Base-by-base conservation (phyloP, 345 rosid genomes). In the Durio zibethinus region DNA sequence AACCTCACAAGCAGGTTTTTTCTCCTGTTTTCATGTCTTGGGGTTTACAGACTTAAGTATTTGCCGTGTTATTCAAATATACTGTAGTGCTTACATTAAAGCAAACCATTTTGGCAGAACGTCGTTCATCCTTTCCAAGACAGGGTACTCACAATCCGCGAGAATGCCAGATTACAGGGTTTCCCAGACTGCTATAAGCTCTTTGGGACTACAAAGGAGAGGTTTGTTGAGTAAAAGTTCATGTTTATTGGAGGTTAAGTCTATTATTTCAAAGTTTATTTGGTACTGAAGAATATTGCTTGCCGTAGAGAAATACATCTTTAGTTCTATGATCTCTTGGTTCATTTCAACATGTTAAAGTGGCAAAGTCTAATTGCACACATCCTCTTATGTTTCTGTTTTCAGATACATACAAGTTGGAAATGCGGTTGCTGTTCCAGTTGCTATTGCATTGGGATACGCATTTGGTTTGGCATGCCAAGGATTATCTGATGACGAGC, bases 391-490 rank as follows among this genome's bases (percentile, higher is more conserved):
- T 16, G 11, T 25, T 16, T 8, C 38, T 3, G 8, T 27, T 27
- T 27, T 16, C 56, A 91, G 97, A 69, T 93, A 93, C 25, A 84
- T 72, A 16, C 98, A 89, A 81, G 91, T 89, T 0, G 97, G 98
- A 1, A 93, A 92, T 60, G 95, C 92, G 0, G 93, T 90, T 7
- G 95, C 98, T 0, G 88, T 89, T 21, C 97, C 92, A 0, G 93
- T 91, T 31, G 90, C 93, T 18, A 82, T 83, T 35, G 94, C 98
- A 2, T 80, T 91, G 3, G 95, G 94, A 31, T 93, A 84, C 7
- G 79, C 87, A 0, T 53, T 90, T 27, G 91, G 90, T 18, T 12
- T 63, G 21, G 92, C 93, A 15, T 79, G 83, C 14, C 86, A 73
- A 57, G 88, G 85, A 1, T 40, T 42, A 0, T 59, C 76, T 1